Percentiles rank a stretch among this genome's conserved stretches.
Evolutionary conservation across 352 stramenopile species (phyloP).

Genomic region (Halophytophthora batemanensis): DNA sequence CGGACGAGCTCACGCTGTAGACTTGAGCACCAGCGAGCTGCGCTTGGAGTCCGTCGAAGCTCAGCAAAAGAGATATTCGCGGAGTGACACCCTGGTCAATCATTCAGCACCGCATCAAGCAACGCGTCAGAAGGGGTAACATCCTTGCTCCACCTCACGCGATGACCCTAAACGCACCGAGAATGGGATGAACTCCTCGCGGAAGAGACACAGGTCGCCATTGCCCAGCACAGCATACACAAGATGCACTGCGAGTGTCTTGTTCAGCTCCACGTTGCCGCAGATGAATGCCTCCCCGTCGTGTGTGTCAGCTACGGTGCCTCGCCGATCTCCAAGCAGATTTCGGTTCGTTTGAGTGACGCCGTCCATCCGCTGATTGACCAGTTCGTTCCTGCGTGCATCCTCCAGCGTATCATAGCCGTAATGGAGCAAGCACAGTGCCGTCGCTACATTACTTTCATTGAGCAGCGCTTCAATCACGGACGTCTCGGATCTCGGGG

Average conservation of each 20-base stretch:
- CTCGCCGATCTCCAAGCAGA: constrained; percentile 50
- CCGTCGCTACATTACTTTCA: constrained; percentile 64
- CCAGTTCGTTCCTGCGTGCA: constrained; percentile 46
- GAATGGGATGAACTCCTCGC: constrained; percentile 60
- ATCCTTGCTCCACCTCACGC: neutral
- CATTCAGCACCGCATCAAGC: constrained; percentile 4
- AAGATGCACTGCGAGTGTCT: constrained; percentile 69
- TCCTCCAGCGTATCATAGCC: constrained; percentile 58
- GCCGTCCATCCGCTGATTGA: constrained; percentile 66
- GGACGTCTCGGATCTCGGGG: constrained; percentile 18
- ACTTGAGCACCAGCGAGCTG: constrained; percentile 51
- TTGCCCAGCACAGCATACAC: constrained; percentile 62
- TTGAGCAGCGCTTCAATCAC: constrained; percentile 63
- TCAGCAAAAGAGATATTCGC: constrained; percentile 50
- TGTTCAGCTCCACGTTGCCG: constrained; percentile 50
- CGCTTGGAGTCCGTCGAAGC: constrained; percentile 41
- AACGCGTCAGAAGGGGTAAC: neutral
- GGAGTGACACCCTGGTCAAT: constrained; percentile 49
- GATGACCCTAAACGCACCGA: constrained; percentile 38
- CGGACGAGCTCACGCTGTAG: constrained; percentile 52
- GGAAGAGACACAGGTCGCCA: constrained; percentile 73
- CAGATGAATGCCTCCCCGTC: constrained; percentile 60
- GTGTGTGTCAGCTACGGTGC: constrained; percentile 57
- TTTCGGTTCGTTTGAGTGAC: constrained; percentile 60
- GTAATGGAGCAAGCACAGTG: constrained; percentile 72